phyloP scores from a whole-genome alignment of 306 rosid genomes.

The Vigna trinervia region DNA sequence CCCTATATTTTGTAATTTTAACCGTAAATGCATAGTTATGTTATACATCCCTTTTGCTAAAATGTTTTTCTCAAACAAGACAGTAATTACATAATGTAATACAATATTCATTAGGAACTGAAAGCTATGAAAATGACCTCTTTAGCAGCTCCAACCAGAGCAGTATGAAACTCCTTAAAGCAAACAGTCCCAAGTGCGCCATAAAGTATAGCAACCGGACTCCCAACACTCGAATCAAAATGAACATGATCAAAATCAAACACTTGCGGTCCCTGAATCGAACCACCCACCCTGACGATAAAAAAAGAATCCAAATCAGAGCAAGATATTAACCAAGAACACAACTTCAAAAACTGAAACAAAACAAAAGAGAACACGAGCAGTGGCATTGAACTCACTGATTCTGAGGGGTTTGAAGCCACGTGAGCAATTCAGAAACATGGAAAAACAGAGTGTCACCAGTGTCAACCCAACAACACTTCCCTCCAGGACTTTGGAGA shows the following conservation, averaged over 20 bases:
- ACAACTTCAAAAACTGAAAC: background rate
- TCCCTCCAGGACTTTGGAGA: conserved; percentile 63
- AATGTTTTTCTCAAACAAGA: conserved; percentile 13
- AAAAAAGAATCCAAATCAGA: background rate
- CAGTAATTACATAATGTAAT: background rate
- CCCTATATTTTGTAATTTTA: background rate
- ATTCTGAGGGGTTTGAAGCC: conserved; percentile 58
- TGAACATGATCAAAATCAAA: conserved; percentile 95
- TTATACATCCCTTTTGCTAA: background rate
- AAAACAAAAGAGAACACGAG: background rate
- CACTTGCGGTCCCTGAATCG: conserved; percentile 74
- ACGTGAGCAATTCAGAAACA: conserved; percentile 55
- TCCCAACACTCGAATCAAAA: conserved; percentile 64
- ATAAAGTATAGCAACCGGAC: conserved; percentile 83
- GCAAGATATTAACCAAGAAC: background rate
- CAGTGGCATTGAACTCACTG: conserved; percentile 52
- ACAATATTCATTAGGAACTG: conserved; percentile 14
- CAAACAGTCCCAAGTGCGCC: conserved; percentile 92
- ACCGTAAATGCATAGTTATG: background rate
- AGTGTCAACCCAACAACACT: conserved; percentile 92
- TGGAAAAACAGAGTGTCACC: conserved; percentile 73
- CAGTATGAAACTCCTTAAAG: conserved; percentile 80
- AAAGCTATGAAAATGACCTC: conserved; percentile 56
- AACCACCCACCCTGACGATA: conserved; percentile 59
- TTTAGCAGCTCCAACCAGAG: conserved; percentile 79